Evolutionary conservation across 768 basidiomycete genomes (phyloP).

Genomic region (Phlebiopsis flavidoalba): DNA sequence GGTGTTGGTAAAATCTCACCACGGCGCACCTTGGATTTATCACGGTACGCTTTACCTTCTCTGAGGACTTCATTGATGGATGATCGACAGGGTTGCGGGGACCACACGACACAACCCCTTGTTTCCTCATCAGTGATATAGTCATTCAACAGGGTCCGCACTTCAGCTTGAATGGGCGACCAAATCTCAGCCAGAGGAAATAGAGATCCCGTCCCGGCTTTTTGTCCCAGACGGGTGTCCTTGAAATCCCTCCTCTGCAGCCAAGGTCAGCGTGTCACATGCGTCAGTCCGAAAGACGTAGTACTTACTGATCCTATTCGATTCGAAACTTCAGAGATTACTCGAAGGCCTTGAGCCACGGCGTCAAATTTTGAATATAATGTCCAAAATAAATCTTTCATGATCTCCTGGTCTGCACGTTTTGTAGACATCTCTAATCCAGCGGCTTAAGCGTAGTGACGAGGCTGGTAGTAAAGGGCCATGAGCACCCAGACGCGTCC

Average conservation of each 20-base stretch:
- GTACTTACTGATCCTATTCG: constrained; percentile 81
- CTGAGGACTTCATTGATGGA: constrained; percentile 93
- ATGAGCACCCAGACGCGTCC: constrained; percentile 6
- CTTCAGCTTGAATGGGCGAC: constrained; percentile 86
- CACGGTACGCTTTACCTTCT: constrained; percentile 73
- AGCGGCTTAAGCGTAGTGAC: constrained; percentile 59
- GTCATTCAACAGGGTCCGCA: constrained; percentile 77
- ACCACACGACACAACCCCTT: constrained; percentile 67
- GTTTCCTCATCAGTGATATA: constrained; percentile 92
- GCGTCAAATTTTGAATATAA: constrained; percentile 94
- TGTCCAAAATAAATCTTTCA: constrained; percentile 95
- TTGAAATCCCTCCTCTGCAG: constrained; percentile 83
- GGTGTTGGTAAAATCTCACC: not conserved
- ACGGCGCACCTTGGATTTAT: constrained; percentile 64
- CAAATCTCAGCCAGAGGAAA: constrained; percentile 87
- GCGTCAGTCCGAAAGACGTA: not conserved
- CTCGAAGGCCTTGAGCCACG: constrained; percentile 84
- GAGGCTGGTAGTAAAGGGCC: constrained; percentile 41
- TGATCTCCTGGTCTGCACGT: constrained; percentile 74
- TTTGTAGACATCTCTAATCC: constrained; percentile 71
- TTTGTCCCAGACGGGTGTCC: constrained; percentile 74
- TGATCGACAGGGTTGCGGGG: constrained; percentile 85
- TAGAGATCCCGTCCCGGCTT: constrained; percentile 61
- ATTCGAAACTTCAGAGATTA: constrained; percentile 86
- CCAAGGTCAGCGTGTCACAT: not conserved